Evolutionary conservation across 495 filamentous ascomycete species (phyloP).

Genomic region (Penicillium flavigenum): DNA sequence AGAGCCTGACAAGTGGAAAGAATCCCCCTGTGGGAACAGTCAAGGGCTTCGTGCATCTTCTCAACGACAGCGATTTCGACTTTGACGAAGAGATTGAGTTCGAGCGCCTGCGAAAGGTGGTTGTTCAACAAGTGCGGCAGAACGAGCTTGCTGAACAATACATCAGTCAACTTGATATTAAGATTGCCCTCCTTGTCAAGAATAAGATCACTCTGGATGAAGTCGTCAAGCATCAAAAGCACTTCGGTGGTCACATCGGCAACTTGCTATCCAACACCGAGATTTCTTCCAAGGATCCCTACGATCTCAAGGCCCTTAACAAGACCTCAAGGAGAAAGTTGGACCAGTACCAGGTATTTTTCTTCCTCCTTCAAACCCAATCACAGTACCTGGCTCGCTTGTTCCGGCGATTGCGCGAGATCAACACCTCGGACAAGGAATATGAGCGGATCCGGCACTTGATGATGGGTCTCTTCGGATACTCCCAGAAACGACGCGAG

Average conservation of each 20-base stretch:
- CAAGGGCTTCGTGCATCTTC: conserved; percentile 94
- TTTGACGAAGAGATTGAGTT: conserved; percentile 99
- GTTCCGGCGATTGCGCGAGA: conserved; percentile 79
- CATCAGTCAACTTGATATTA: conserved; percentile 97
- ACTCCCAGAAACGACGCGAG: conserved; percentile 93
- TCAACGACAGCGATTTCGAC: conserved; percentile 98
- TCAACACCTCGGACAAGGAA: conserved; percentile 86
- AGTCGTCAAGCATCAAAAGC: conserved; percentile 94
- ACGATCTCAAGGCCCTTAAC: conserved; percentile 95
- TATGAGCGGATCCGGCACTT: conserved; percentile 86
- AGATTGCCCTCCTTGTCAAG: conserved; percentile 96
- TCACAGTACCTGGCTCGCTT: conserved; percentile 89
- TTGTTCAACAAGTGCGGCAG: conserved; percentile 94
- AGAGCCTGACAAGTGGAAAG: conserved; percentile 91
- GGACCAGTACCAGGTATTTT: conserved; percentile 95
- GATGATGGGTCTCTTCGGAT: conserved; percentile 96
- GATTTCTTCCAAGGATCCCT: conserved; percentile 86
- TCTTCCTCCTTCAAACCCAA: conserved; percentile 96
- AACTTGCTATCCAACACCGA: conserved; percentile 81
- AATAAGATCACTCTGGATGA: conserved; percentile 99
- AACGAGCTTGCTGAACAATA: conserved; percentile 98
- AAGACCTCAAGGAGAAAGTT: conserved; percentile 93
- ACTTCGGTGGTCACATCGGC: conserved; percentile 89
- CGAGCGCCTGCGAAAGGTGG: conserved; percentile 85
- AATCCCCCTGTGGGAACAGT: conserved; percentile 95